Percentiles rank a stretch among this genome's conserved stretches.
These are phyloP conservation scores for Globomyces sp. DNA, from an alignment of 371 early-diverging fungal species.

Conservation along the genomic window DNA sequence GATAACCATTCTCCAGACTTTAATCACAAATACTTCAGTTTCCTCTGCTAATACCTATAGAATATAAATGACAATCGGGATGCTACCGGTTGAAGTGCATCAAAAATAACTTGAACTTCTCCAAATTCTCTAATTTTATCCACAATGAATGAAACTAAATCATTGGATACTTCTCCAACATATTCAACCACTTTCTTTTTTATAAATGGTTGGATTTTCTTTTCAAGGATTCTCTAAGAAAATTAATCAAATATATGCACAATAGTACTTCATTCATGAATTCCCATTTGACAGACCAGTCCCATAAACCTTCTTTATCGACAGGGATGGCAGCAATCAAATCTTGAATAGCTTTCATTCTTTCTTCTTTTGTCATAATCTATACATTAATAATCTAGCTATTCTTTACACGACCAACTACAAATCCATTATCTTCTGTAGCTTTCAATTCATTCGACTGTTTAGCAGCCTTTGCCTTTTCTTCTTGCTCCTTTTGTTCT, in stretches of 20 bases:
- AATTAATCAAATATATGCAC: not conserved
- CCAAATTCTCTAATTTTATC: slow-evolving; percentile 59
- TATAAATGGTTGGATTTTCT: slow-evolving; percentile 72
- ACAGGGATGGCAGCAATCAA: slow-evolving; percentile 75
- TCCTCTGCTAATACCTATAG: slow-evolving; percentile 76
- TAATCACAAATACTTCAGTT: slow-evolving; percentile 76
- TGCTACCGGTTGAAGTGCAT: slow-evolving; percentile 67
- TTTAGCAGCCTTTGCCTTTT: not conserved
- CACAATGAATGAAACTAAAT: slow-evolving; percentile 67
- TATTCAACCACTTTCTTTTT: slow-evolving; percentile 75
- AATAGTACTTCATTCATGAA: slow-evolving; percentile 61
- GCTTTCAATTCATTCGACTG: slow-evolving; percentile 21
- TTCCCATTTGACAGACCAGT: slow-evolving; percentile 76
- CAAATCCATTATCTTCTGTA: slow-evolving; percentile 29
- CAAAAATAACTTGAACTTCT: slow-evolving; percentile 57
- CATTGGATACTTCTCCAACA: slow-evolving; percentile 70
- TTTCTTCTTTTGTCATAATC: slow-evolving; percentile 62
- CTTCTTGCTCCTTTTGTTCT: slow-evolving; percentile 11
- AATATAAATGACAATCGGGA: slow-evolving; percentile 24
- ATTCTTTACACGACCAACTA: slow-evolving; percentile 47
- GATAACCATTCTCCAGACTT: slow-evolving; percentile 80
- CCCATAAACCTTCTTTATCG: slow-evolving; percentile 71
- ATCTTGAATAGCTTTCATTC: slow-evolving; percentile 58
- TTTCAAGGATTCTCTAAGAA: slow-evolving; percentile 49
- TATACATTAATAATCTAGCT: slow-evolving; percentile 30